Evolutionary conservation across 805 yeast species (phyloP).

Genomic region (Myxozyma sirexii): DNA sequence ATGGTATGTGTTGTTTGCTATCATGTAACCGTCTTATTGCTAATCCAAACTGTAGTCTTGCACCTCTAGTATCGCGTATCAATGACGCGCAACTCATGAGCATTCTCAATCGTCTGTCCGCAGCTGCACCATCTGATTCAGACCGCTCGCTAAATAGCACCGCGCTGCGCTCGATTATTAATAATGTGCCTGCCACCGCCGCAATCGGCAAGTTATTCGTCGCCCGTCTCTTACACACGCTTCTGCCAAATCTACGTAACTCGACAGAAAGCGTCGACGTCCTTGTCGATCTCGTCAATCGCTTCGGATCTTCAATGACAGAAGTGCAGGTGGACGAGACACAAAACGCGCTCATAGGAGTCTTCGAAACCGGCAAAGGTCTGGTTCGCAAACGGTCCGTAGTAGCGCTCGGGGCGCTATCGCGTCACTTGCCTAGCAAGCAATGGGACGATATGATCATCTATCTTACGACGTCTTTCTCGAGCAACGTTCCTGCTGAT

Average conservation of each 20-base stretch:
- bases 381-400: constrained; percentile 56
- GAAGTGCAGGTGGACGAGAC: constrained; percentile 43
- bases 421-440: constrained; percentile 39
- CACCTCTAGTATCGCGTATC: constrained; percentile 32
- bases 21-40: background rate
- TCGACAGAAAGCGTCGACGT: constrained; percentile 64
- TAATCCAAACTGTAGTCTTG: constrained; percentile 17
- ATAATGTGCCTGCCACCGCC: constrained; percentile 35
- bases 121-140: constrained; percentile 41
- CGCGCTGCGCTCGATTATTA: constrained; percentile 43
- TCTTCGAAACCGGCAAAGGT: constrained; percentile 48
- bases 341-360: constrained; percentile 42
- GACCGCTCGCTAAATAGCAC: constrained; percentile 45
- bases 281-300: constrained; percentile 56
- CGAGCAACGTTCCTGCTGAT: constrained; percentile 15
- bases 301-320: constrained; percentile 50
- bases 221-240: constrained; percentile 36
- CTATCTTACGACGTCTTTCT: constrained; percentile 21
- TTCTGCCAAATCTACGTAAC: constrained; percentile 24
- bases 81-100: constrained; percentile 37
- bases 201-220: constrained; percentile 37
- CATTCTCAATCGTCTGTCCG: constrained; percentile 41
- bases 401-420: constrained; percentile 51
- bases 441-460: constrained; percentile 37
- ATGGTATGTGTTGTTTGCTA: constrained; percentile 47